Percentiles rank a stretch among this genome's conserved stretches.
phyloP scores from a whole-genome alignment of 192 early-diverging fungal genomes.

The Paraglomus brasilianum region DNA sequence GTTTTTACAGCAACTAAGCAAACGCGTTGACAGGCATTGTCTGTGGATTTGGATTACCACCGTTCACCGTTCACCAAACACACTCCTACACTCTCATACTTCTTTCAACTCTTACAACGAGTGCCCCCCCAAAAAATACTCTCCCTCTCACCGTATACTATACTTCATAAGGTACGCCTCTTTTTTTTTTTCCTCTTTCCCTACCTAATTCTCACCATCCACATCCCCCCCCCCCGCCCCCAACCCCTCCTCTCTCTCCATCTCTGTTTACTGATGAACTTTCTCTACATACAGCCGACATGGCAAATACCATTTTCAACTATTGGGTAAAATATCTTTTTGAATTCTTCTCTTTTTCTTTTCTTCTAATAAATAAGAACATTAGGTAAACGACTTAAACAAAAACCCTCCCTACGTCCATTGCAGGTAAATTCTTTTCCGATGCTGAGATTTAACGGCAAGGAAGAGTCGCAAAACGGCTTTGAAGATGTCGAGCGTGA shows the following conservation, averaged over 20 bases:
- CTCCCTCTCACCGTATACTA: too few species aligned
- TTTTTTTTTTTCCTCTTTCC: background rate
- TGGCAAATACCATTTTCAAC: conserved; percentile 22
- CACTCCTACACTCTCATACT: conserved; percentile 6
- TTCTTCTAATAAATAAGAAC: background rate
- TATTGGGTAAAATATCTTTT: conserved; percentile 19
- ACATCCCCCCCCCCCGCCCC: too few species aligned
- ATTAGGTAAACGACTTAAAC: conserved; percentile 3
- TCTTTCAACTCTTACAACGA: background rate
- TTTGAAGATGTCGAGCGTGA: conserved; percentile 18
- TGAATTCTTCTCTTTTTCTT: conserved; percentile 11
- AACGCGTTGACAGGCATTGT: conserved; percentile 7
- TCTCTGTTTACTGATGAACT: background rate
- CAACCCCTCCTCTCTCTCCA: background rate
- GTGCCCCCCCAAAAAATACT: background rate
- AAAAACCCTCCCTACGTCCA: conserved; percentile 1
- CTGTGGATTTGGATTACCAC: conserved; percentile 21
- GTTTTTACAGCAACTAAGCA: background rate
- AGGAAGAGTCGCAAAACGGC: conserved; percentile 3
- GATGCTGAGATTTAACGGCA: conserved; percentile 24
- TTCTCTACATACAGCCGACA: conserved; percentile 2
- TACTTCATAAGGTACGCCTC: too few species aligned
- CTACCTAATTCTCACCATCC: background rate
- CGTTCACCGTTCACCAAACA: conserved; percentile 16
- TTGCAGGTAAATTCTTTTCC: conserved; percentile 30